These are phyloP conservation scores for Annulohypoxylon stygium DNA, from an alignment of 495 filamentous ascomycete genomes.

Conservation along the genomic window DNA sequence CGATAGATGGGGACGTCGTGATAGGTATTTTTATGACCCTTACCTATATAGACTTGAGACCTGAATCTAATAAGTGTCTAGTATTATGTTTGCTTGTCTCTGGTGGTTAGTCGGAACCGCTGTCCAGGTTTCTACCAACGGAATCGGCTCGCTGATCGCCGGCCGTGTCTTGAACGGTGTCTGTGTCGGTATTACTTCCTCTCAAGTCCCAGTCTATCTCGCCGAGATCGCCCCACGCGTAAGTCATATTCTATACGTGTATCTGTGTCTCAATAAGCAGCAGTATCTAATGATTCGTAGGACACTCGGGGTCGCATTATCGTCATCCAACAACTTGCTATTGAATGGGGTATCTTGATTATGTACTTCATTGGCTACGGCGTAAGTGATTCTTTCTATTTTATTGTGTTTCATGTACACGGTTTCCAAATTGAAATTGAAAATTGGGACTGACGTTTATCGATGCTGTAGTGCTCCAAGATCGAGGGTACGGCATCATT, in stretches of 20 bases:
- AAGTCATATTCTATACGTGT: slow-evolving; percentile 55
- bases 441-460: slow-evolving; percentile 55
- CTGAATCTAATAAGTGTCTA: slow-evolving; percentile 31
- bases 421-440: slow-evolving; percentile 34
- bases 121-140: slow-evolving; percentile 72
- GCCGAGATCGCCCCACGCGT: slow-evolving; percentile 78
- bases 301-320: slow-evolving; percentile 70
- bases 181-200: slow-evolving; percentile 79
- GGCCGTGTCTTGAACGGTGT: slow-evolving; percentile 80
- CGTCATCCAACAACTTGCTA: slow-evolving; percentile 81
- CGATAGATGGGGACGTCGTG: slow-evolving; percentile 74
- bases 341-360: slow-evolving; percentile 75
- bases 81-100: slow-evolving; percentile 74
- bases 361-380: slow-evolving; percentile 61
- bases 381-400: slow-evolving; percentile 27
- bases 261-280: background rate
- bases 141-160: slow-evolving; percentile 73
- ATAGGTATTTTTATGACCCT: slow-evolving; percentile 47
- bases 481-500: slow-evolving; percentile 74
- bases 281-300: slow-evolving; percentile 23
- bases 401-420: background rate
- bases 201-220: slow-evolving; percentile 85
- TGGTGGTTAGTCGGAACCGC: slow-evolving; percentile 79
- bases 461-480: slow-evolving; percentile 62
- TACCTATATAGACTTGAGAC: background rate